These are phyloP conservation scores for Mycena capillaripes DNA, from an alignment of 768 basidiomycete genomes.

Conservation along the genomic window DNA sequence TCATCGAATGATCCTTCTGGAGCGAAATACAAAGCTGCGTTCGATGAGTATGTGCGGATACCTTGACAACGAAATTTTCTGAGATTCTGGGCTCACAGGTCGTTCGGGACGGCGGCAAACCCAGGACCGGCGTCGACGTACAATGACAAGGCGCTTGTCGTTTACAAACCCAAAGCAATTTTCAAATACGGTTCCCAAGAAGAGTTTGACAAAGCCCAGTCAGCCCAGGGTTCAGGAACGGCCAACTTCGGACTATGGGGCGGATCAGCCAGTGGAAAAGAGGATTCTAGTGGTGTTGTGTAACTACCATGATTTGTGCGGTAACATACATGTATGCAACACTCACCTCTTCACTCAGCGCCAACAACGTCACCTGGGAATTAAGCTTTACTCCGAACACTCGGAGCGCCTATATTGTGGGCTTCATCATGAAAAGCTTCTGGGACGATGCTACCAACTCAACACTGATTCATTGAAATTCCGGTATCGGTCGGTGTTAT, in stretches of 20 bases:
- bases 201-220: neutral
- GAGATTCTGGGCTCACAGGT: neutral
- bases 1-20: neutral
- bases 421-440: conserved; percentile 3
- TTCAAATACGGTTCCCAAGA: neutral
- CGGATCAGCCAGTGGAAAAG: neutral
- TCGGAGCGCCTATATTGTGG: neutral
- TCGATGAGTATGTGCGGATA: too few species aligned
- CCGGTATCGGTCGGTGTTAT: too few species aligned
- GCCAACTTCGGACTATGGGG: neutral
- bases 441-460: neutral
- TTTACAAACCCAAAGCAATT: neutral
- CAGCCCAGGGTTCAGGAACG: neutral
- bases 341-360: neutral
- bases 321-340: too few species aligned
- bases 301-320: too few species aligned
- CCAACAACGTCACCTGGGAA: neutral
- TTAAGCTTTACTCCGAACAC: neutral
- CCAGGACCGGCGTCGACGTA: too few species aligned
- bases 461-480: too few species aligned
- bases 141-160: neutral
- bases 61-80: too few species aligned
- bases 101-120: too few species aligned
- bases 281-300: neutral
- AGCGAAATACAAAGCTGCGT: neutral